Conservation (phyloP, 148 eudicot genomes). For the Beta vulgaris region DNA sequence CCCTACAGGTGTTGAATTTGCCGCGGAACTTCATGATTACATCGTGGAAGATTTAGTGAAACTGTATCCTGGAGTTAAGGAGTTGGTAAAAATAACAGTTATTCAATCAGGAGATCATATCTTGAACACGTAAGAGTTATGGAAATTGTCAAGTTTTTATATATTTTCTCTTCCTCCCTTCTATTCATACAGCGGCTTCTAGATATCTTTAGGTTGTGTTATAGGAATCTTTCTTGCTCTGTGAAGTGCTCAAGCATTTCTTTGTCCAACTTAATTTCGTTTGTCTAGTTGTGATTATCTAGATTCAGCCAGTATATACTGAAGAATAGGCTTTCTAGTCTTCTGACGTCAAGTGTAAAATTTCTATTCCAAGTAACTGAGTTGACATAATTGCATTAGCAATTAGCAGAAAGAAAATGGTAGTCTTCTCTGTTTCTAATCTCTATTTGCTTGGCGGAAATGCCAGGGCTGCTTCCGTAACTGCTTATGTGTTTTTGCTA, state of each 20-base stretch:
- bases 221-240: no score
- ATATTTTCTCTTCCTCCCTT: background rate
- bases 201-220: background rate
- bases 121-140: constrained; percentile 55
- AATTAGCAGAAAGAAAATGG: background rate
- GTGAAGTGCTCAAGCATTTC: no score
- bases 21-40: constrained; percentile 74
- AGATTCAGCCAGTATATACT: constrained; percentile 1
- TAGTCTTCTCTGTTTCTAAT: background rate
- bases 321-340: background rate
- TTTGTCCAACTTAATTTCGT: no score
- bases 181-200: background rate
- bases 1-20: constrained; percentile 83
- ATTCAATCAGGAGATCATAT: constrained; percentile 83
- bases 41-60: constrained; percentile 54
- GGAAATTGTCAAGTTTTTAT: background rate
- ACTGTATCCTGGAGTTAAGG: constrained; percentile 53
- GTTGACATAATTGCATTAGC: background rate
- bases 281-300: no score
- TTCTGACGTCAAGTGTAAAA: background rate
- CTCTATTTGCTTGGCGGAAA: background rate
- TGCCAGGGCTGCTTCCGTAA: background rate
- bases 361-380: background rate
- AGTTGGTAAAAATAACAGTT: constrained; percentile 56
- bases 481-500: background rate